phyloP scores from a whole-genome alignment of 805 yeast species.

The Suhomyces sp. region DNA sequence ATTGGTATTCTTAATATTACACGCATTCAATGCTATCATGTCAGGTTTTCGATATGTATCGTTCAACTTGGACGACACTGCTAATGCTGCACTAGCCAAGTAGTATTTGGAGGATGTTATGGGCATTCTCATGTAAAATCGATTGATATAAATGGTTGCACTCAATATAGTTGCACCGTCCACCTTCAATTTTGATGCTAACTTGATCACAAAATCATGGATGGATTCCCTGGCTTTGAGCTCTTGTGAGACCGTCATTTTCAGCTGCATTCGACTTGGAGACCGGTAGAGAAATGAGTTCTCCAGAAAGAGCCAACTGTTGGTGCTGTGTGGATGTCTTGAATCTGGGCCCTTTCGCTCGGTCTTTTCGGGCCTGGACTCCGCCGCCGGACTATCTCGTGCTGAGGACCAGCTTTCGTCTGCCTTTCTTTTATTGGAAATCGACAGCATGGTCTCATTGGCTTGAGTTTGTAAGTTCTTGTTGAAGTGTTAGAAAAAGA shows the following conservation, averaged over 20 bases:
- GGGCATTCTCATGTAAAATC: conserved; percentile 43
- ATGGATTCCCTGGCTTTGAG: conserved; percentile 37
- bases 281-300: conserved; percentile 28
- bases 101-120: conserved; percentile 44
- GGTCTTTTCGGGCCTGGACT: too few relatives aligned
- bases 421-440: too few relatives aligned
- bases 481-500: too few relatives aligned
- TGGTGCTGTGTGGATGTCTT: too few relatives aligned
- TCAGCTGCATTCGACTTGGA: conserved; percentile 33
- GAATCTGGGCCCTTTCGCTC: too few relatives aligned
- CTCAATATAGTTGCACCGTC: conserved; percentile 44
- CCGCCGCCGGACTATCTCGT: too few relatives aligned
- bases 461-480: too few relatives aligned
- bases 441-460: too few relatives aligned
- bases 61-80: conserved; percentile 43
- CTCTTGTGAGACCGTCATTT: conserved; percentile 36
- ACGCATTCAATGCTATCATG: conserved; percentile 40
- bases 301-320: conserved; percentile 41
- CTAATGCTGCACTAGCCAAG: conserved; percentile 44
- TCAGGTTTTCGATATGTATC: conserved; percentile 46
- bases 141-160: conserved; percentile 38
- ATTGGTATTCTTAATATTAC: conserved; percentile 33
- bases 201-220: conserved; percentile 36
- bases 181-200: conserved; percentile 37
- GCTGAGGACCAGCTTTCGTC: too few relatives aligned